Percentiles rank a stretch among this genome's conserved stretches.
phyloP scores from a whole-genome alignment of 306 rosid species.

The Neltuma alba region DNA sequence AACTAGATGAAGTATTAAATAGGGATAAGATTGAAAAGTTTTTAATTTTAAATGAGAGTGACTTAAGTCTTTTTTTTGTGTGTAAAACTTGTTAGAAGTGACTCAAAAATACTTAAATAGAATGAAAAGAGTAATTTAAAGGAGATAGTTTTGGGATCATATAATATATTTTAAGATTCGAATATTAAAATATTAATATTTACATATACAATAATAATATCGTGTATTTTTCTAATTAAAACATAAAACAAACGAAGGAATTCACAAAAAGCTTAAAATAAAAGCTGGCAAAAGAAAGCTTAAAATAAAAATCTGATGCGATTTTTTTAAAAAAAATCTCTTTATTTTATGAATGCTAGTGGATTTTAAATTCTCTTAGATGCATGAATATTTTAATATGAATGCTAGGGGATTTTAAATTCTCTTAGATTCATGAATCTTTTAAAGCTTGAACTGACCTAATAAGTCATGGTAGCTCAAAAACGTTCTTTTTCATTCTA shows the following conservation, averaged over 20 bases:
- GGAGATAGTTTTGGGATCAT: not conserved
- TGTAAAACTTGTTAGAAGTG: too few species aligned
- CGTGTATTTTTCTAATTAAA: not conserved
- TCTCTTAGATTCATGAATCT: not conserved
- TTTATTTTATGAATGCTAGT: not conserved
- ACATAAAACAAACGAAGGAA: not conserved
- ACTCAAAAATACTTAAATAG: too few species aligned
- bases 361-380: not conserved
- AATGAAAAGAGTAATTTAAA: not conserved
- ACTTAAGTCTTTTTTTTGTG: too few species aligned
- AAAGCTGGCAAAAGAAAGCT: too few species aligned
- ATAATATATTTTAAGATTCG: not conserved
- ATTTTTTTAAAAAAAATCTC: too few species aligned
- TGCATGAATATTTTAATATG: not conserved
- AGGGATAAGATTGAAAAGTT: too few species aligned
- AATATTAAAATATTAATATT: not conserved
- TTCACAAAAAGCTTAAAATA: not conserved
- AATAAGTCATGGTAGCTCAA: not conserved
- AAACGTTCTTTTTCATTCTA: too few species aligned
- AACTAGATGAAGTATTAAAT: too few species aligned
- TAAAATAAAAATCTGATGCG: too few species aligned
- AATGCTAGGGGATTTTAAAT: too few species aligned
- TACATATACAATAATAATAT: not conserved
- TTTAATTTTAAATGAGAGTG: too few species aligned
- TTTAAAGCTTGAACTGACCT: not conserved